A percentile compares a stretch with the other conserved stretches of the same genome.
Evolutionary conservation across 1,284 basidiomycete genomes (phyloP).

Genomic region (Ustilago bromivora): DNA sequence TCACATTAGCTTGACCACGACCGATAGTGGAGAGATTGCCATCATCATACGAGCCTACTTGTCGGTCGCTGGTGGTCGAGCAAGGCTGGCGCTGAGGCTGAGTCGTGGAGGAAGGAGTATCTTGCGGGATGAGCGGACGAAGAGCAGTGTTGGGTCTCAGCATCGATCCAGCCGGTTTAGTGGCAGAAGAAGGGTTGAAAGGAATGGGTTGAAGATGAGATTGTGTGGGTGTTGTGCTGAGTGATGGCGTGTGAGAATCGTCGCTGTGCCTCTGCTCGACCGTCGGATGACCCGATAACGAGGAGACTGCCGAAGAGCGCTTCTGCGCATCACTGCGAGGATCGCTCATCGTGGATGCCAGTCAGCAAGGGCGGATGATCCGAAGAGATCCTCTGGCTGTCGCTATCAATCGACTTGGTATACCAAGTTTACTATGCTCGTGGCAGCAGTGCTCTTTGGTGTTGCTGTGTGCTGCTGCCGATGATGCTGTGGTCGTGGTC

Average conservation of each 20-base stretch:
- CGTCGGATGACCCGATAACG: constrained; percentile 9
- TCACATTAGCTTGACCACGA: constrained; percentile 34
- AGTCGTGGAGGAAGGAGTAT: constrained; percentile 14
- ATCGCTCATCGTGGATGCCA: constrained; percentile 15
- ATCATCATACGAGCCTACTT: constrained; percentile 31
- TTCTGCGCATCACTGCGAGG: constrained; percentile 43
- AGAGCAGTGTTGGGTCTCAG: constrained; percentile 27
- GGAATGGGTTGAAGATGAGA: constrained; percentile 38
- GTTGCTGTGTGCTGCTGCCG: not conserved
- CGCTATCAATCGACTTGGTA: not conserved
- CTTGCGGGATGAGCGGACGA: constrained; percentile 34
- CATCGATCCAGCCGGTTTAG: constrained; percentile 25
- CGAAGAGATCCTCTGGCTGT: not conserved
- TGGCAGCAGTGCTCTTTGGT: too few species aligned
- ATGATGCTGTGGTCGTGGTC: too few species aligned
- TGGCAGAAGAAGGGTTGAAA: constrained; percentile 35
- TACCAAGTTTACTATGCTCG: too few species aligned
- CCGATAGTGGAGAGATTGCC: constrained; percentile 32
- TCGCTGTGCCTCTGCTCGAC: constrained; percentile 13
- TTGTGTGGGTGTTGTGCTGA: constrained; percentile 58
- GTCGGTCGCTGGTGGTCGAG: constrained; percentile 21
- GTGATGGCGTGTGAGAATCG: constrained; percentile 41
- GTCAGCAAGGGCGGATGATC: constrained; percentile 3
- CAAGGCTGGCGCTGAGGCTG: constrained; percentile 33
- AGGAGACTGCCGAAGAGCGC: constrained; percentile 7